Percentiles rank a stretch among this genome's conserved stretches.
phyloP scores from a whole-genome alignment of 768 basidiomycete genomes.

The Calocybe gangraenosa region DNA sequence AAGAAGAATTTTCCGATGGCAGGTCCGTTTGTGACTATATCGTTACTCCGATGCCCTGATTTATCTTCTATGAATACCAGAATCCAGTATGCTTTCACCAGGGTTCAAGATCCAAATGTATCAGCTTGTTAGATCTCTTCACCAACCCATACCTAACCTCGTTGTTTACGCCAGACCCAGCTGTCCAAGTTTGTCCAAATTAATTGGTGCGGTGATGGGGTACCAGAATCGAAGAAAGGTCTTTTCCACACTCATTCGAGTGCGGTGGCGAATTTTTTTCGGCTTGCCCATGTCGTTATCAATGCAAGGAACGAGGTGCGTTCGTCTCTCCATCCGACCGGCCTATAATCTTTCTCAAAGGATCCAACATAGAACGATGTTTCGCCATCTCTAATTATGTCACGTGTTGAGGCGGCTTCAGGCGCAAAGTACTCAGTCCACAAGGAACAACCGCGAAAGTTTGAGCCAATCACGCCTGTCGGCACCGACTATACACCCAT shows the following conservation, averaged over 20 bases:
- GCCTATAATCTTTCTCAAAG: not conserved
- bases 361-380: slow-evolving; percentile 63
- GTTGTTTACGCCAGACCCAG: slow-evolving; percentile 49
- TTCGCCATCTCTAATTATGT: slow-evolving; percentile 73
- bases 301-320: slow-evolving; percentile 82
- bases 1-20: slow-evolving; percentile 95
- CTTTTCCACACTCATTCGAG: slow-evolving; percentile 86
- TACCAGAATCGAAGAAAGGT: slow-evolving; percentile 89
- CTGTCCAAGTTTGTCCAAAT: slow-evolving; percentile 92
- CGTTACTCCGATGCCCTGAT: slow-evolving; percentile 11
- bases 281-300: slow-evolving; percentile 82
- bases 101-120: slow-evolving; percentile 84
- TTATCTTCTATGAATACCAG: slow-evolving; percentile 35
- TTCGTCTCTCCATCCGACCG: not conserved
- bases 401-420: slow-evolving; percentile 81
- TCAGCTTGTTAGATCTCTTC: slow-evolving; percentile 19
- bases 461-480: slow-evolving; percentile 79
- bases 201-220: slow-evolving; percentile 97
- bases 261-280: slow-evolving; percentile 75
- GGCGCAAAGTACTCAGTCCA: slow-evolving; percentile 89
- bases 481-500: slow-evolving; percentile 75
- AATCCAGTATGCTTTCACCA: slow-evolving; percentile 90
- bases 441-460: slow-evolving; percentile 66
- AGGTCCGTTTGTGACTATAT: slow-evolving; percentile 43
- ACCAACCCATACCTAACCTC: not conserved